Percentiles rank a stretch among this genome's conserved stretches.
These are phyloP conservation scores for Allantophomopsis cytisporea DNA, from an alignment of 2,329 filamentous ascomycete genomes.

Conservation along the genomic window DNA sequence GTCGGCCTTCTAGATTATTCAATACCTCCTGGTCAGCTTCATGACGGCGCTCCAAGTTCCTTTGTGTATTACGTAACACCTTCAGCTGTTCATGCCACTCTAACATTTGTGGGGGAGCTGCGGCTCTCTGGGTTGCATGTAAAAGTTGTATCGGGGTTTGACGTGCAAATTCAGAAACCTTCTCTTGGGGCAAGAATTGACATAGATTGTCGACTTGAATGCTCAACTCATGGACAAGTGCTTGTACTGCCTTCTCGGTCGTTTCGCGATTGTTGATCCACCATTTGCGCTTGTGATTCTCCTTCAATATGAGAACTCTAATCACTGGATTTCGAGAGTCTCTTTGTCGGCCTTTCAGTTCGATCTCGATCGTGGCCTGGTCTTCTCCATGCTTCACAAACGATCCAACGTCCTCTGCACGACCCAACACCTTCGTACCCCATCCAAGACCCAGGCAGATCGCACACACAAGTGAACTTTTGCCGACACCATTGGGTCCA, in stretches of 20 bases:
- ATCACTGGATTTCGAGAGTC: constrained; percentile 58
- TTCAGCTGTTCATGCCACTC: constrained; percentile 67
- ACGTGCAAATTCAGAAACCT: constrained; percentile 85
- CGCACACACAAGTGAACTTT: constrained; percentile 93
- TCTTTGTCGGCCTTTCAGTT: constrained; percentile 54
- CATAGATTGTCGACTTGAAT: constrained; percentile 98
- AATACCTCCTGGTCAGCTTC: constrained; percentile 49
- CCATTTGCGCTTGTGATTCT: constrained; percentile 73
- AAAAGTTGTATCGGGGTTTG: constrained; percentile 73
- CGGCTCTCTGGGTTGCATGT: constrained; percentile 75
- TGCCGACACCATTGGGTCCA: constrained; percentile 95
- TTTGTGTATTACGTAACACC: constrained; percentile 54
- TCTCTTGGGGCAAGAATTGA: constrained; percentile 92
- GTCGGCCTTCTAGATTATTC: constrained; percentile 54
- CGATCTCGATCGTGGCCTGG: constrained; percentile 77
- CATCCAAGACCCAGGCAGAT: constrained; percentile 89
- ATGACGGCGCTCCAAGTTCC: constrained; percentile 42
- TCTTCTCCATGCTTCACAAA: constrained; percentile 85
- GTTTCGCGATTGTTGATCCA: constrained; percentile 55
- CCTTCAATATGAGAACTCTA: constrained; percentile 61
- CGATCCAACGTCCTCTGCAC: constrained; percentile 72
- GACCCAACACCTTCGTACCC: constrained; percentile 67
- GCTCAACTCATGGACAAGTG: constrained; percentile 55
- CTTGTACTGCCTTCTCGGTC: constrained; percentile 49
- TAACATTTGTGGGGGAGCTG: constrained; percentile 70